Evolutionary conservation across 164 flowering plant species (phyloP).

Genomic region (Umbilicus rupestris): DNA sequence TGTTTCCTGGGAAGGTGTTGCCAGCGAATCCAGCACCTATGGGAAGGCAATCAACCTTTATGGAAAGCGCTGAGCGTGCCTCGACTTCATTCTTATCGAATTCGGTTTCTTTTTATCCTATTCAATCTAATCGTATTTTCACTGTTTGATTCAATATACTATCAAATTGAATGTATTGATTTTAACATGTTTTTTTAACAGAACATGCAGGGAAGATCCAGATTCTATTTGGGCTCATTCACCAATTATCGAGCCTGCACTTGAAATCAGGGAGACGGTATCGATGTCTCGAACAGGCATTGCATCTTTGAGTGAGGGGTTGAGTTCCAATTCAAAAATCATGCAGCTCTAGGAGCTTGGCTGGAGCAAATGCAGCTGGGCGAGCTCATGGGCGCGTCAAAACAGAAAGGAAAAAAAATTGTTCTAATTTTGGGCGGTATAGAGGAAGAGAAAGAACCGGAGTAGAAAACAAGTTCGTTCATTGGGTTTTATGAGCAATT

Average conservation of each 20-base stretch:
- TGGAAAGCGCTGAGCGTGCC: too few species aligned
- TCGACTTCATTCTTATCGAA: too few species aligned
- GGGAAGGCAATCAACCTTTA: too few species aligned
- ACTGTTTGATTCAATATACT: too few species aligned
- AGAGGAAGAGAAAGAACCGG: too few species aligned
- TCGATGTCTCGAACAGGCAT: constrained; percentile 14
- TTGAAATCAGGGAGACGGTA: constrained; percentile 47
- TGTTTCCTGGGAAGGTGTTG: too few species aligned
- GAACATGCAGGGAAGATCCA: constrained; percentile 65
- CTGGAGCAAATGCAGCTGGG: constrained; percentile 88
- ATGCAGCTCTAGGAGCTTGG: constrained; percentile 69
- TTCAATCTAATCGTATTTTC: too few species aligned
- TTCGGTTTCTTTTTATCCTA: too few species aligned
- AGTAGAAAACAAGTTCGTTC: not conserved
- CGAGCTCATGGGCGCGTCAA: constrained; percentile 25
- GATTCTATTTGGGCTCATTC: constrained; percentile 92
- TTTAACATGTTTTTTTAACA: constrained; percentile 34
- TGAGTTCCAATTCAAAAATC: constrained; percentile 30
- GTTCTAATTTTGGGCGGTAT: not conserved
- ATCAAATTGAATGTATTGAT: too few species aligned
- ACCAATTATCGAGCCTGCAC: constrained; percentile 78
- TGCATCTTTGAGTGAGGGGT: constrained; percentile 20
- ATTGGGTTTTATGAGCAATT: constrained; percentile 1
- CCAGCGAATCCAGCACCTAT: too few species aligned
- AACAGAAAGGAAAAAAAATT: not conserved